phyloP scores from a whole-genome alignment of 2,329 filamentous ascomycete genomes.

The Ophiostoma himal-ulmi region DNA sequence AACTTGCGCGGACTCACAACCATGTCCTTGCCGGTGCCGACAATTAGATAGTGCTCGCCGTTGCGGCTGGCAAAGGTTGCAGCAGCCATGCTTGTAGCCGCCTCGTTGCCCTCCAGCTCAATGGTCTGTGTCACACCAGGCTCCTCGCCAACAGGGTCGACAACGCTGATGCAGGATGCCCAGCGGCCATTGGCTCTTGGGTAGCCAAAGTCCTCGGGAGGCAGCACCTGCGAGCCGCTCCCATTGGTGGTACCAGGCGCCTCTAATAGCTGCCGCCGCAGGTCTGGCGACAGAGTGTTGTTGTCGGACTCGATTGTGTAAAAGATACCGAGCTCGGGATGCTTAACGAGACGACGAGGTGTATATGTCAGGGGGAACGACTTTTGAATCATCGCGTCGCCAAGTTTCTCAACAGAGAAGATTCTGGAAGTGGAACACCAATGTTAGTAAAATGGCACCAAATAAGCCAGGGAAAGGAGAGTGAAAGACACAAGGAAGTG shows the following conservation, averaged over 20 bases:
- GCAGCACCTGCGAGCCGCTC: constrained; percentile 59
- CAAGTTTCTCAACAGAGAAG: constrained; percentile 81
- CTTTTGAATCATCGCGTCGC: constrained; percentile 79
- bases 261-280: constrained; percentile 65
- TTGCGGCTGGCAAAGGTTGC: constrained; percentile 86
- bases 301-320: constrained; percentile 94
- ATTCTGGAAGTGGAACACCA: constrained; percentile 50
- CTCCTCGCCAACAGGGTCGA: constrained; percentile 76
- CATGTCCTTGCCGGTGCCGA: constrained; percentile 91
- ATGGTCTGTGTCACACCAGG: constrained; percentile 65
- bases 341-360: constrained; percentile 77
- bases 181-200: constrained; percentile 77
- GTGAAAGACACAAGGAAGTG: constrained; percentile 23
- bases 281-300: constrained; percentile 77
- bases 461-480: background rate
- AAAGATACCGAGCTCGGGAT: constrained; percentile 82
- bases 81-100: constrained; percentile 76
- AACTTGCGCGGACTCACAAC: constrained; percentile 69
- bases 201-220: constrained; percentile 82
- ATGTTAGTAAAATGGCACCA: constrained; percentile 32
- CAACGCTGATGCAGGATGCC: constrained; percentile 90
- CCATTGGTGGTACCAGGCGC: constrained; percentile 67
- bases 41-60: constrained; percentile 82
- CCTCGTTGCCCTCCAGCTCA: constrained; percentile 83
- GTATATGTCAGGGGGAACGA: constrained; percentile 85